Conservation (phyloP, 345 rosid species). For the Capsella bursapastoris region DNA sequence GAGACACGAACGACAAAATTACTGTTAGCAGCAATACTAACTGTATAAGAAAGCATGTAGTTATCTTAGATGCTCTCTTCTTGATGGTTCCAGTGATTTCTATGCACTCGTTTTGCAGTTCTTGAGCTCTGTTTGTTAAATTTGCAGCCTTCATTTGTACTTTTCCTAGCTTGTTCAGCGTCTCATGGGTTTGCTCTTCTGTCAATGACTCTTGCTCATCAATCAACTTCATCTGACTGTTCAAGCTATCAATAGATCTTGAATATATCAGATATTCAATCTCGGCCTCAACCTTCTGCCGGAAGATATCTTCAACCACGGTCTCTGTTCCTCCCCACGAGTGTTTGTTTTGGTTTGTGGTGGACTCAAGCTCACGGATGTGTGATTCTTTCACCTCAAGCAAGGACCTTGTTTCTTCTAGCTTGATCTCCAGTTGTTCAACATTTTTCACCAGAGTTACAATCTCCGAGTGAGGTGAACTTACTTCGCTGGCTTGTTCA, state of each 20-base stretch:
- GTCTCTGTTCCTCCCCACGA: slow-evolving; percentile 47
- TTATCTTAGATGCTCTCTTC: slow-evolving; percentile 54
- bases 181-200: slow-evolving; percentile 47
- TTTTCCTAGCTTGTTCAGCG: slow-evolving; percentile 50
- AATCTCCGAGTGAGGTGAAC: slow-evolving; percentile 46
- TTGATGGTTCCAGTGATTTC: slow-evolving; percentile 53
- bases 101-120: slow-evolving; percentile 49
- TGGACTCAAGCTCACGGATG: slow-evolving; percentile 63
- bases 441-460: slow-evolving; percentile 51
- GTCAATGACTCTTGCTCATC: slow-evolving; percentile 52
- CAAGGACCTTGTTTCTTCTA: slow-evolving; percentile 54
- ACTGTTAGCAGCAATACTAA: slow-evolving; percentile 55
- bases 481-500: slow-evolving; percentile 40
- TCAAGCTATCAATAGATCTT: slow-evolving; percentile 53
- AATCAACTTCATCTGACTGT: slow-evolving; percentile 40
- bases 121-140: slow-evolving; percentile 54
- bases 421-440: slow-evolving; percentile 52
- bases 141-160: slow-evolving; percentile 55
- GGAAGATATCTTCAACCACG: slow-evolving; percentile 62
- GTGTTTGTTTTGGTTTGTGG: slow-evolving; percentile 34
- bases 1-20: slow-evolving; percentile 49
- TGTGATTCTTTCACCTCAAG: slow-evolving; percentile 57
- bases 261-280: slow-evolving; percentile 64
- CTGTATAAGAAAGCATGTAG: slow-evolving; percentile 58
- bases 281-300: slow-evolving; percentile 81